Conservation (phyloP, 177 flowering plant species). For the Telopea speciosissima region DNA sequence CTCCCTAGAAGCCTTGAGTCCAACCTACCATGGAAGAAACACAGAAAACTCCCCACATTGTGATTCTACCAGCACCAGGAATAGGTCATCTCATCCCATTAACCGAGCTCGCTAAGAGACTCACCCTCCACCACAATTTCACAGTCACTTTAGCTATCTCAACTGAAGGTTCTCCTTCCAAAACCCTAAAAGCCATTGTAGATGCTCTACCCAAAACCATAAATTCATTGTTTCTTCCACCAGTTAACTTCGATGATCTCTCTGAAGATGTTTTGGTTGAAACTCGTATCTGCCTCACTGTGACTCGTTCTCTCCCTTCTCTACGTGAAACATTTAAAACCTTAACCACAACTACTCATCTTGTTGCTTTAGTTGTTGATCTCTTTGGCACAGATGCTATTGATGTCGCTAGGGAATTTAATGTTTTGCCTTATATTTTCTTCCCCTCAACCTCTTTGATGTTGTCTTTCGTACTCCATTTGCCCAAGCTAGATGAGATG, state of each 20-base stretch:
- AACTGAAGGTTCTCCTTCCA: background rate
- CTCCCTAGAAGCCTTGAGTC: too few relatives aligned
- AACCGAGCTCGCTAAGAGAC: slow-evolving; percentile 14
- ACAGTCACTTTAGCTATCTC: background rate
- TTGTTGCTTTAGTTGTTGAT: background rate
- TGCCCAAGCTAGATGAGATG: background rate
- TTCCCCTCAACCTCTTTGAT: background rate
- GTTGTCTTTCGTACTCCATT: background rate
- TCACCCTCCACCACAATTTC: background rate
- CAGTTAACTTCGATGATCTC: background rate
- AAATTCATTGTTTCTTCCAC: background rate
- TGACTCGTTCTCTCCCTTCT: background rate
- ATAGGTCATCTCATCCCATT: slow-evolving; percentile 21
- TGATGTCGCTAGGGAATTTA: background rate
- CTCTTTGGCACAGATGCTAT: background rate
- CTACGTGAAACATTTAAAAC: background rate
- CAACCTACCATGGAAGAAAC: slow-evolving; percentile 10
- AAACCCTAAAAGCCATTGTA: background rate
- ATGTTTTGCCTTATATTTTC: background rate
- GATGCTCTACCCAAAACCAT: background rate
- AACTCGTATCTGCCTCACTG: background rate
- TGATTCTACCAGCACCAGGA: slow-evolving; percentile 16
- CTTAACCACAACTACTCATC: background rate
- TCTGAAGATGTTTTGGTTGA: background rate
- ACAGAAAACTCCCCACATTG: slow-evolving; percentile 10